Evolutionary conservation across 306 rosid genomes (phyloP).

Genomic region (Ochetophila trinervis): DNA sequence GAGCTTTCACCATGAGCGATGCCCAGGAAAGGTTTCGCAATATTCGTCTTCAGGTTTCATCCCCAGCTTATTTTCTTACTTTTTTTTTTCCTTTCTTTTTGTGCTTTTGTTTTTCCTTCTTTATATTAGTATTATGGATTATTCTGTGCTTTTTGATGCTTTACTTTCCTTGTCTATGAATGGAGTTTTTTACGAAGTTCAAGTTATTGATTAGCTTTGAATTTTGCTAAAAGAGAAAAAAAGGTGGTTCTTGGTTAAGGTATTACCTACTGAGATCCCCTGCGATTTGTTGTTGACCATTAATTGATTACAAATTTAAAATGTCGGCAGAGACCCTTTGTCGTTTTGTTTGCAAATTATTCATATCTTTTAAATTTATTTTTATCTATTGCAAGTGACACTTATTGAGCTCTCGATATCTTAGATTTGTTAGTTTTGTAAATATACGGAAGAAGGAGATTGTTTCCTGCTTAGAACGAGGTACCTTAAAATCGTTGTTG

Average conservation of each 20-base stretch:
- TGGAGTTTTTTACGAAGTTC: background rate
- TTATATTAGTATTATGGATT: background rate
- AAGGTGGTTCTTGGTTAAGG: background rate
- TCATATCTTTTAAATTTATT: too few relatives aligned
- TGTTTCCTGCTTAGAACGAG: too few relatives aligned
- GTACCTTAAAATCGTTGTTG: too few relatives aligned
- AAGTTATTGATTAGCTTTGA: background rate
- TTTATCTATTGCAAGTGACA: too few relatives aligned
- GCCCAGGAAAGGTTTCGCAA: constrained; percentile 76
- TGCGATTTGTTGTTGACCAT: background rate
- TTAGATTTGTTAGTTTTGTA: too few relatives aligned
- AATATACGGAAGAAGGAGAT: too few relatives aligned
- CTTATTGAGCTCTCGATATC: too few relatives aligned
- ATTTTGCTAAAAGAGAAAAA: background rate
- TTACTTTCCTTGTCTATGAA: background rate
- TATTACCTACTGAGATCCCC: background rate
- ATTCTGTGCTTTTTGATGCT: background rate
- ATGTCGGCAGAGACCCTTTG: background rate
- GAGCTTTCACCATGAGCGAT: constrained; percentile 66
- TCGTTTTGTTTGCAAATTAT: background rate
- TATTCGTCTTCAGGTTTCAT: constrained; percentile 60
- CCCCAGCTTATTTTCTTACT: background rate
- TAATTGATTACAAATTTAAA: background rate
- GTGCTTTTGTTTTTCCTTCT: too few relatives aligned
- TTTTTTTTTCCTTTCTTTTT: background rate